phyloP scores from a whole-genome alignment of 1,139 yeast species.

The Debaryomyces fabryi region DNA sequence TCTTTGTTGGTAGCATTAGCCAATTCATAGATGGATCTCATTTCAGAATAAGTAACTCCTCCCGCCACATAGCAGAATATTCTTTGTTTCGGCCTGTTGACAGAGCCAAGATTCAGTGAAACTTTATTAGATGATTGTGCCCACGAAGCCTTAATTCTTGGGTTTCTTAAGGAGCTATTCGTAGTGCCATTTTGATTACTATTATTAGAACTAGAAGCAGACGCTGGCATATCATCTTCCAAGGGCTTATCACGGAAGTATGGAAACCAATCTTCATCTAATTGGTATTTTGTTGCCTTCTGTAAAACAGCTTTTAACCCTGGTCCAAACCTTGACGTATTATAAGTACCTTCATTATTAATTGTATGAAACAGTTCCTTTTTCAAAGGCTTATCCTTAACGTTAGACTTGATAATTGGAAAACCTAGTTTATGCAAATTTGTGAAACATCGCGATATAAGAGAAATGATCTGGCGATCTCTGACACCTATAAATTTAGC shows the following conservation, averaged over 20 bases:
- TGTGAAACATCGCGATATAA: constrained; percentile 53
- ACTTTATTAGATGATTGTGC: constrained; percentile 54
- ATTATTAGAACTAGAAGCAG: constrained; percentile 24
- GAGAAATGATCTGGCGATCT: constrained; percentile 55
- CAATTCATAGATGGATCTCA: constrained; percentile 75
- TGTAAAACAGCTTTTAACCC: constrained; percentile 65
- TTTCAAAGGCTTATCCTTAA: constrained; percentile 41
- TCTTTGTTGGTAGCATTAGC: constrained; percentile 66
- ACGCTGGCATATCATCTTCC: constrained; percentile 52
- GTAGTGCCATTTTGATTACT: constrained; percentile 22
- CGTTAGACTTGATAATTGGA: constrained; percentile 56
- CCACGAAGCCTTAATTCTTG: constrained; percentile 83
- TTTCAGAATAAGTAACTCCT: constrained; percentile 84
- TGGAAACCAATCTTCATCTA: constrained; percentile 67
- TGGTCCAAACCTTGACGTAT: constrained; percentile 77
- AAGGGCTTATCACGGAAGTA: constrained; percentile 77
- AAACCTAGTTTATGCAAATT: constrained; percentile 72
- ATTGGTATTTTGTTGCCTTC: constrained; percentile 45
- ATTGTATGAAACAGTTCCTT: constrained; percentile 63
- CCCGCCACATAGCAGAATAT: constrained; percentile 86
- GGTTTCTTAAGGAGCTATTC: constrained; percentile 59
- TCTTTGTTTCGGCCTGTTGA: constrained; percentile 59
- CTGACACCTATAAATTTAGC: constrained; percentile 68
- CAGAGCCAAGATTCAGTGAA: constrained; percentile 16
- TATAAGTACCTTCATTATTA: constrained; percentile 65